Evolutionary conservation across 2,329 filamentous ascomycete genomes (phyloP), one percentile per base, ranked within the genome.

Genomic region (Aspergillus bombycis): DNA sequence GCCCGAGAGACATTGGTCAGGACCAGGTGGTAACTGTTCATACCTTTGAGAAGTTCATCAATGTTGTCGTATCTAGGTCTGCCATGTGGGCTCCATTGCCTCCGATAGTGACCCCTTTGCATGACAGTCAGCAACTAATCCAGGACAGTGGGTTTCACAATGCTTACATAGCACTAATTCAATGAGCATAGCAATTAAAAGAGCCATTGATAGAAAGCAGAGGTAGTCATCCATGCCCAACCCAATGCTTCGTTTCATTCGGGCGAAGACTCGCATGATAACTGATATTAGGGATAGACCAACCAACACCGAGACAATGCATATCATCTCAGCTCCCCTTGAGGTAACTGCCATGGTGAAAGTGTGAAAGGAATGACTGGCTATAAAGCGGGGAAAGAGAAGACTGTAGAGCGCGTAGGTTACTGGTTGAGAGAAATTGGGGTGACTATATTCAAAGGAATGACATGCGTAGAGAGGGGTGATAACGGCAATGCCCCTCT

Each of bases 151-250:
- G 5, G 2, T 16, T 12, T 12, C 14, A 34, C 0, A n/a, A 14
- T 23, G 67, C 73, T 68, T 62, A 76, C 74, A 76, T 36, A 76
- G 53, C 30, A 68, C 50, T 54, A 76, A 52, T 60, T 76, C 72
- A 36, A 75, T 62, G 34, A 75, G 57, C 74, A 76, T 76, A 5
- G 62, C 71, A 55, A 75, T 58, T 30, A 76, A 60, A 11, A 75
- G 64, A 23, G 68, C 55, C 55, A 72, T 69, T 8, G 73, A 72
- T 0, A 68, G 4, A 21, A 74, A 65, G 55, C 70, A 73, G 16
- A 76, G 68, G 57, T 76, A 75, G 60, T 76, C 74, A 64, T 76
- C 73, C n/a, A 73, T 26, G 0, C 71, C 74, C 36, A 76, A 71
- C 8, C 62, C 61, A 11, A 76, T 72, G 67, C 71, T 68, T 32